Percentiles rank a stretch among this genome's conserved stretches.
Evolutionary conservation across 192 early-diverging fungal species (phyloP).

Genomic region (Coemansia sp.): DNA sequence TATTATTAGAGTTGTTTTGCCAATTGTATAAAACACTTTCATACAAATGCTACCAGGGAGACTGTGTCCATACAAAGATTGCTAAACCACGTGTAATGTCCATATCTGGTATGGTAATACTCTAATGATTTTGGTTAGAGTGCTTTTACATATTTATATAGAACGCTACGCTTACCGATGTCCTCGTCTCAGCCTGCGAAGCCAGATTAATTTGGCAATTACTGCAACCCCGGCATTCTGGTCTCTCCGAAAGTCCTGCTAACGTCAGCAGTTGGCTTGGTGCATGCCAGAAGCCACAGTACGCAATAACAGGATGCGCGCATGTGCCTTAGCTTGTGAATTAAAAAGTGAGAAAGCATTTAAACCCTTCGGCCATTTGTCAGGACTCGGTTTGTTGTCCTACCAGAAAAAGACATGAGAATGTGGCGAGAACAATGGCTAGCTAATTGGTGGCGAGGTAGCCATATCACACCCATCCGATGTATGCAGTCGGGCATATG

Average conservation of each 20-base stretch:
- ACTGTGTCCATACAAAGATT: too few species aligned
- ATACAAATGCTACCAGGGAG: too few species aligned
- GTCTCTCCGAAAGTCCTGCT: not conserved
- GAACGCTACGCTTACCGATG: not conserved
- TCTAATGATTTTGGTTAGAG: too few species aligned
- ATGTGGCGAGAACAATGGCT: not conserved
- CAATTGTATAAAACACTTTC: too few species aligned
- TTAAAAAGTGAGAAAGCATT: not conserved
- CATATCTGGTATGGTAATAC: too few species aligned
- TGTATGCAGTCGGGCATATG: slow-evolving; percentile 8
- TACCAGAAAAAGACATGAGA: slow-evolving; percentile 2
- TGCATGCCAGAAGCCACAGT: not conserved
- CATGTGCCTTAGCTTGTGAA: not conserved
- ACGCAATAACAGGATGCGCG: not conserved
- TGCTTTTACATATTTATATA: too few species aligned
- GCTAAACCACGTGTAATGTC: too few species aligned
- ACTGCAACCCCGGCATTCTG: not conserved
- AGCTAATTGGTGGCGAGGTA: not conserved
- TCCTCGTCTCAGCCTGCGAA: not conserved
- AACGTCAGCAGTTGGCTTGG: not conserved
- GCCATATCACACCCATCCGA: not conserved
- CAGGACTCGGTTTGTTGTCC: not conserved
- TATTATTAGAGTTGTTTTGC: too few species aligned
- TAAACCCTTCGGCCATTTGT: not conserved
- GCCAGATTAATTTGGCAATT: not conserved